Conservation (phyloP, 257 asterid genomes). For the Solanum chiquidenum region DNA sequence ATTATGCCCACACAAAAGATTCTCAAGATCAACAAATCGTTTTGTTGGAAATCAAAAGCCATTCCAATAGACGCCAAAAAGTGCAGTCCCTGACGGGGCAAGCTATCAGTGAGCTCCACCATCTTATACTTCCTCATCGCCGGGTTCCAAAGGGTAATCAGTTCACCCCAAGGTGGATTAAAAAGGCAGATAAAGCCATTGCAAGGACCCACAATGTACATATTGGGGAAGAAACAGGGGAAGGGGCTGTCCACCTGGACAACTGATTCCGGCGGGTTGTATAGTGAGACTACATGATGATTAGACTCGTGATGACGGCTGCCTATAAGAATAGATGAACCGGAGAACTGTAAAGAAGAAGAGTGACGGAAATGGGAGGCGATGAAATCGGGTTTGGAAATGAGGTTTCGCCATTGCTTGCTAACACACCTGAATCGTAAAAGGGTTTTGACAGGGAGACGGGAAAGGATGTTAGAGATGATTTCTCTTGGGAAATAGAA, state of each 20-base stretch:
- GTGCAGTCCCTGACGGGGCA: not conserved
- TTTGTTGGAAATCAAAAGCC: not conserved
- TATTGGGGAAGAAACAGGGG: not conserved
- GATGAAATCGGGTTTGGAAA: not conserved
- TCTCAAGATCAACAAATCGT: not conserved
- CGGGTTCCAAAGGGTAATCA: not conserved
- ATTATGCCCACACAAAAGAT: not conserved
- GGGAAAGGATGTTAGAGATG: not conserved
- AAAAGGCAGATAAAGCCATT: not conserved
- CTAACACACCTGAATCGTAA: not conserved
- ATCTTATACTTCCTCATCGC: not conserved
- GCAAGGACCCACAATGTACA: not conserved
- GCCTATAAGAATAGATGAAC: not conserved
- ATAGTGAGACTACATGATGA: not conserved
- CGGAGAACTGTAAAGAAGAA: not conserved
- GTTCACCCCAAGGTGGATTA: not conserved
- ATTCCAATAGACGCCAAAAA: not conserved
- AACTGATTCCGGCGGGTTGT: not conserved
- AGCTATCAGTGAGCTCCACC: not conserved
- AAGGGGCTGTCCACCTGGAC: not conserved
- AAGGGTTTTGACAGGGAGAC: constrained; percentile 1
- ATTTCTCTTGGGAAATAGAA: not conserved
- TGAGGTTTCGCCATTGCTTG: not conserved
- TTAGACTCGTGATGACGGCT: not conserved
- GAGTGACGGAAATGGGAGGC: not conserved